phyloP scores from a whole-genome alignment of 768 basidiomycete genomes.

The Russula olivacea region DNA sequence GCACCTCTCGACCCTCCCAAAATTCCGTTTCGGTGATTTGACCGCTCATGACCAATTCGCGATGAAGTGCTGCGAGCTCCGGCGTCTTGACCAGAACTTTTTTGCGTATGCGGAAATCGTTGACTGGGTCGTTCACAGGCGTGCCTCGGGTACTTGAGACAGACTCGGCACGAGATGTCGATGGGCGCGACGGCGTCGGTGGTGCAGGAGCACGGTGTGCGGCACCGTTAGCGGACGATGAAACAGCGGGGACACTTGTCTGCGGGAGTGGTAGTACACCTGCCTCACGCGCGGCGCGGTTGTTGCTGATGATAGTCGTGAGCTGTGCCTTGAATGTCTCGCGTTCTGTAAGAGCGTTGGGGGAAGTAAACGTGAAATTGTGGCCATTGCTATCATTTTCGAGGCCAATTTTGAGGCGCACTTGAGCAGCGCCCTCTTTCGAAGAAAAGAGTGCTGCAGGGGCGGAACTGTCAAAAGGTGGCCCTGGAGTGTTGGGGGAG shows the following conservation, averaged over 20 bases:
- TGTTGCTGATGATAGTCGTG: constrained; percentile 68
- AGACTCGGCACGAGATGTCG: constrained; percentile 58
- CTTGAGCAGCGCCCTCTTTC: constrained; percentile 76
- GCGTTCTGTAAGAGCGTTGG: constrained; percentile 64
- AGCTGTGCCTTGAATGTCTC: constrained; percentile 80
- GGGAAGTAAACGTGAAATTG: constrained; percentile 76
- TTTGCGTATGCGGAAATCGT: constrained; percentile 70
- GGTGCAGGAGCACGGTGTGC: constrained; percentile 27
- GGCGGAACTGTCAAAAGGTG: background rate
- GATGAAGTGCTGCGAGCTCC: constrained; percentile 75
- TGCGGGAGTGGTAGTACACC: constrained; percentile 23
- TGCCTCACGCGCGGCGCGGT: constrained; percentile 38
- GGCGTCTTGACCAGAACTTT: constrained; percentile 72
- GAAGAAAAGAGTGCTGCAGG: constrained; percentile 72
- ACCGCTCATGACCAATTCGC: constrained; percentile 78
- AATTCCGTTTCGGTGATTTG: constrained; percentile 92
- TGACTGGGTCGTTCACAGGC: constrained; percentile 55
- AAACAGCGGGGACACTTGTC: constrained; percentile 26
- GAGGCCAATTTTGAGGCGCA: constrained; percentile 69
- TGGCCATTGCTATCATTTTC: constrained; percentile 65
- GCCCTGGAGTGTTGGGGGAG: constrained; percentile 10
- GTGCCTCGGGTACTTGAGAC: constrained; percentile 49
- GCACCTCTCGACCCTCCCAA: constrained; percentile 93
- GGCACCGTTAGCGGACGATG: constrained; percentile 25
- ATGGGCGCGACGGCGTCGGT: constrained; percentile 38